Conservation (phyloP, 129 eudicot species). For the Lonicera japonica region DNA sequence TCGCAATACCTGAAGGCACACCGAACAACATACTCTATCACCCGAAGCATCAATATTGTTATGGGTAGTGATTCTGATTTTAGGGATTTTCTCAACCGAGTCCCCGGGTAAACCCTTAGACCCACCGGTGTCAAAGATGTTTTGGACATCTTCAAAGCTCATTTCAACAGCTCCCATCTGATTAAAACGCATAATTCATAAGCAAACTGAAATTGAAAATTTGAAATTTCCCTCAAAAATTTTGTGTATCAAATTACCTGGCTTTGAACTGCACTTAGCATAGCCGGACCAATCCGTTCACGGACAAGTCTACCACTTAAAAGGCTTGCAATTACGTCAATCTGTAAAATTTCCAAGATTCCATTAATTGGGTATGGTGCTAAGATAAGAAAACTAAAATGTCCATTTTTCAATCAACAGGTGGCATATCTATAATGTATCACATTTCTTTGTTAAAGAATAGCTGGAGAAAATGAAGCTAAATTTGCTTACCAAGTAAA, state of each 20-base stretch:
- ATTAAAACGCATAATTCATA: neutral
- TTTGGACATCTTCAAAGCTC: conserved; percentile 68
- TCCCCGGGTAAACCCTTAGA: conserved; percentile 79
- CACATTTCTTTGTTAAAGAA: too few relatives aligned
- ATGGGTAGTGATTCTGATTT: conserved; percentile 53
- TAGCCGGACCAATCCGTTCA: conserved; percentile 96
- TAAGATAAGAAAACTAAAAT: neutral
- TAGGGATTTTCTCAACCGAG: conserved; percentile 81
- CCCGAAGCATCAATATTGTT: conserved; percentile 78
- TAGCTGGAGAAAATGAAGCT: too few relatives aligned
- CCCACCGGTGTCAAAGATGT: conserved; percentile 78
- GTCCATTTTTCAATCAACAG: too few relatives aligned
- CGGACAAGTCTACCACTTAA: conserved; percentile 98
- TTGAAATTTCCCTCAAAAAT: neutral
- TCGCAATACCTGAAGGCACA: conserved; percentile 81
- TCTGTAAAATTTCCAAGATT: conserved; percentile 33
- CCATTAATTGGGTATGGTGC: neutral
- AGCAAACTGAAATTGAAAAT: neutral
- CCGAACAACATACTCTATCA: conserved; percentile 78
- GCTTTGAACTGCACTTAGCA: conserved; percentile 98
- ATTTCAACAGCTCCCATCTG: conserved; percentile 99
- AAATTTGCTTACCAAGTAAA: conserved; percentile 64
- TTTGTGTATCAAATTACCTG: conserved; percentile 42
- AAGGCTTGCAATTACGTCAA: conserved; percentile 91
- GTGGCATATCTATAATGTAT: neutral